Evolutionary conservation across 441 rosid species (phyloP), one percentile per base, ranked within the genome.

Genomic region (Corymbia citriodora): DNA sequence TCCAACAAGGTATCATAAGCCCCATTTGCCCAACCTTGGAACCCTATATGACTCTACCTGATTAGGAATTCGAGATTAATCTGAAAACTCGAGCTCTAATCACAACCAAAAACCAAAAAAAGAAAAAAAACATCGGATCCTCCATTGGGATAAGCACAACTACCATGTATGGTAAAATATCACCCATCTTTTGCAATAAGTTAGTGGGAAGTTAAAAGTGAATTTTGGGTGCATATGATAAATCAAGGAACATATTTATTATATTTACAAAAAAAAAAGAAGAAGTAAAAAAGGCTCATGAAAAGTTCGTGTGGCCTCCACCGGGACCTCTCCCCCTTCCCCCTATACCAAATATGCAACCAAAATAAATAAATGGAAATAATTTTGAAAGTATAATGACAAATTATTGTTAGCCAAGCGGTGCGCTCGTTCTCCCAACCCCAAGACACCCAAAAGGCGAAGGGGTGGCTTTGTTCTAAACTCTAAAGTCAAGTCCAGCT

Each of bases 91-190:
- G 3, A 3, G 11, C 3, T 70, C 10, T 2, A 3, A 17, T 7
- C 13, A 0, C 21, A 33, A 31, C 0, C 6, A 17, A 9, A 68
- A 16, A 9, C 19, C 4, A 10, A 31, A 40, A 40, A 40, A 40
- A 40, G 2, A 29, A 29, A 33, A 63, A 14, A 14, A n/a, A 68
- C 31, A 31, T 19, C 2, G 40, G 23, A 70, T 70, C 49, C 49
- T 18, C 8, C 0, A 36, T 31, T 14, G 10, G 36, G 74, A 65
- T n/a, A n/a, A 65, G 19, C 74, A 65, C 74, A 3, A n/a, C 10
- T 52, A 15, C 74, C 74, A 15, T 7, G 4, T 15, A 15, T 65
- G 40, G 40, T 31, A 65, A 65, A 8, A 65, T 65, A 65, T 65
- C 40, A 15, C 5, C 4, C 40, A 3, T 65, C 31, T 17, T 65